Percentiles rank a stretch among this genome's conserved stretches.
Conservation (phyloP, 768 basidiomycete genomes). For the Pleurotus salmoneostramineus region DNA sequence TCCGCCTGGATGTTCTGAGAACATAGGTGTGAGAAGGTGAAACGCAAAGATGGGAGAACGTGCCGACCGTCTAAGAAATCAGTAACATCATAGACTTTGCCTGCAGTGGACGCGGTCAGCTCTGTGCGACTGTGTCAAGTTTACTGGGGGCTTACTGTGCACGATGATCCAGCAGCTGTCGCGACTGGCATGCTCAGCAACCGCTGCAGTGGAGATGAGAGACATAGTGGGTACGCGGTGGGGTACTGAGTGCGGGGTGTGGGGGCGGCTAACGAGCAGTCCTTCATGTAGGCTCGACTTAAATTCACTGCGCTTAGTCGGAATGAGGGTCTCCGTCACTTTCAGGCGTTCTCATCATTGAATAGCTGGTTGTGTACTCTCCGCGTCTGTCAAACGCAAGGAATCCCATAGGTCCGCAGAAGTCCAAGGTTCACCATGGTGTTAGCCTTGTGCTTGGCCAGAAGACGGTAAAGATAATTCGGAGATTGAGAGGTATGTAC, state of each 20-base stretch:
- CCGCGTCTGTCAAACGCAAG: neutral
- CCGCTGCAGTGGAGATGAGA: slow-evolving; percentile 40
- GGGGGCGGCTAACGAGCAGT: neutral
- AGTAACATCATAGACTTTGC: slow-evolving; percentile 76
- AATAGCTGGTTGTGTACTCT: neutral
- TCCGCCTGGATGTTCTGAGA: slow-evolving; percentile 43
- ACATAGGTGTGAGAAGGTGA: neutral
- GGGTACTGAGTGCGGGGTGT: slow-evolving; percentile 28
- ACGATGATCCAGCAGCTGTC: slow-evolving; percentile 84
- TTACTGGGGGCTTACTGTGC: slow-evolving; percentile 43
- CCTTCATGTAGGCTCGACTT: neutral
- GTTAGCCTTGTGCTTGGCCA: neutral
- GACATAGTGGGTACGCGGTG: slow-evolving; percentile 7
- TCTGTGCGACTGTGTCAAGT: neutral
- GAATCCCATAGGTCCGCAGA: slow-evolving; percentile 6
- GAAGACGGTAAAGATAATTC: neutral
- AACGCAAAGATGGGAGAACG: neutral
- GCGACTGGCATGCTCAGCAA: slow-evolving; percentile 51
- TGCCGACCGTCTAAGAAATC: slow-evolving; percentile 66
- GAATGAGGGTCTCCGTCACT: slow-evolving; percentile 3
- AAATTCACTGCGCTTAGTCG: neutral
- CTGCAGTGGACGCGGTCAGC: slow-evolving; percentile 24
- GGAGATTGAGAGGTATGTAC: slow-evolving; percentile 8
- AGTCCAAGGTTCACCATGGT: neutral
- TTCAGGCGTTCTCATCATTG: neutral